These are phyloP conservation scores for Boletus subparvulus DNA, from an alignment of 768 basidiomycete species.

Conservation along the genomic window DNA sequence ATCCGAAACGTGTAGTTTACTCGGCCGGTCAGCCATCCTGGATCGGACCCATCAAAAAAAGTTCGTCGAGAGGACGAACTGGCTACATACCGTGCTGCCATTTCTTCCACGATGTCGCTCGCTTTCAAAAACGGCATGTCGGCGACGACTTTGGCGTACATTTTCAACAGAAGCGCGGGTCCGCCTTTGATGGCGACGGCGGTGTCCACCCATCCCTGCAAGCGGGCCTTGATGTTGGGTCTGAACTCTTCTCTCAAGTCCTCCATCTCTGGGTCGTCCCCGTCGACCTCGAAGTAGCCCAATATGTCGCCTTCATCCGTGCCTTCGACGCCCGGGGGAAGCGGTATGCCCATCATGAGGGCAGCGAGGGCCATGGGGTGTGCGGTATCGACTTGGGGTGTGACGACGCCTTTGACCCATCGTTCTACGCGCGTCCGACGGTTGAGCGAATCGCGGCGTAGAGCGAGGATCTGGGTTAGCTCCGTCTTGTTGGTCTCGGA, in stretches of 20 bases:
- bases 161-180: conserved; percentile 33
- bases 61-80: background rate
- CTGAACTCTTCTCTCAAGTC: conserved; percentile 61
- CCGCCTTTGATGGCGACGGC: conserved; percentile 42
- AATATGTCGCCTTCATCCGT: conserved; percentile 47
- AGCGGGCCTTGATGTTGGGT: conserved; percentile 54
- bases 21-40: conserved; percentile 55
- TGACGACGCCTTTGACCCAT: conserved; percentile 52
- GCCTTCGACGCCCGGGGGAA: conserved; percentile 38
- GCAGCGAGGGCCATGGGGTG: conserved; percentile 63
- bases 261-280: conserved; percentile 54
- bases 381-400: conserved; percentile 36
- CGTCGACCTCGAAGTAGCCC: conserved; percentile 51
- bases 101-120: conserved; percentile 53
- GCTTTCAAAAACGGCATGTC: conserved; percentile 59
- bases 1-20: conserved; percentile 51
- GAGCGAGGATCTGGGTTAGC: conserved; percentile 45
- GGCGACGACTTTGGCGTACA: conserved; percentile 46
- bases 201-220: conserved; percentile 55
- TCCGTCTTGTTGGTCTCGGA: conserved; percentile 40
- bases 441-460: conserved; percentile 37
- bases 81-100: conserved; percentile 48
- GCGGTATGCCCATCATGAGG: conserved; percentile 58
- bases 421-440: conserved; percentile 48
- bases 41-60: background rate